Conservation (phyloP, 108 stramenopile species). For the Nitzschia sp. region DNA sequence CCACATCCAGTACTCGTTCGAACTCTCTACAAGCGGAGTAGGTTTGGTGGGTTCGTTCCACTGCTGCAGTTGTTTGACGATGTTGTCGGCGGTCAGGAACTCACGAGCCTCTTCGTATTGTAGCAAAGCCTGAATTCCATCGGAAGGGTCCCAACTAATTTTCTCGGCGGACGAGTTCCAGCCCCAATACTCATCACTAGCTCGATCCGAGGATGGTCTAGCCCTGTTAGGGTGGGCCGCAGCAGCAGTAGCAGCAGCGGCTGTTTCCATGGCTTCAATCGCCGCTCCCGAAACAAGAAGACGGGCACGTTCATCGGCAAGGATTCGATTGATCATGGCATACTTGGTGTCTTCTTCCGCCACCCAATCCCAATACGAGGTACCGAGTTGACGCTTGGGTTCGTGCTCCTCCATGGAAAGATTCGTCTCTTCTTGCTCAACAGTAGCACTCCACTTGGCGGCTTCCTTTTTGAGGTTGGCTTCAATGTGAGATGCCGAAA, state of each 20-base stretch:
- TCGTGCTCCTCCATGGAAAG: neutral
- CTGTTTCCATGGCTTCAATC: neutral
- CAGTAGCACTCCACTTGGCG: neutral
- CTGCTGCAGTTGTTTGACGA: neutral
- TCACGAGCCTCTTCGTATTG: neutral
- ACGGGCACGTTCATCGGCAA: neutral
- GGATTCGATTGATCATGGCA: neutral
- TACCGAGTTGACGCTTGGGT: neutral
- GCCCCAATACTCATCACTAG: neutral
- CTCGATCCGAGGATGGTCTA: neutral
- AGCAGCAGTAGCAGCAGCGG: neutral
- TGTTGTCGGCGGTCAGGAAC: neutral
- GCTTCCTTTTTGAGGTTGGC: neutral
- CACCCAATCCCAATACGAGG: slow-evolving; percentile 9
- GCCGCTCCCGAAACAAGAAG: neutral
- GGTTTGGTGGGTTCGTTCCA: neutral
- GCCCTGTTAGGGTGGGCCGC: neutral
- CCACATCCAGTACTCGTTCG: slow-evolving; percentile 6
- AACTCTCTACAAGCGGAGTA: neutral
- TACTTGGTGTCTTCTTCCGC: neutral
- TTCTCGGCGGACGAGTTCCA: neutral
- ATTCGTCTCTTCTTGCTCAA: neutral
- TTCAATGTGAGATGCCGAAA: slow-evolving; percentile 8
- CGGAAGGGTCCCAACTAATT: neutral
- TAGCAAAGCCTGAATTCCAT: neutral